Evolutionary conservation across 2,329 filamentous ascomycete genomes (phyloP).

Genomic region (Colletotrichum kahawae): DNA sequence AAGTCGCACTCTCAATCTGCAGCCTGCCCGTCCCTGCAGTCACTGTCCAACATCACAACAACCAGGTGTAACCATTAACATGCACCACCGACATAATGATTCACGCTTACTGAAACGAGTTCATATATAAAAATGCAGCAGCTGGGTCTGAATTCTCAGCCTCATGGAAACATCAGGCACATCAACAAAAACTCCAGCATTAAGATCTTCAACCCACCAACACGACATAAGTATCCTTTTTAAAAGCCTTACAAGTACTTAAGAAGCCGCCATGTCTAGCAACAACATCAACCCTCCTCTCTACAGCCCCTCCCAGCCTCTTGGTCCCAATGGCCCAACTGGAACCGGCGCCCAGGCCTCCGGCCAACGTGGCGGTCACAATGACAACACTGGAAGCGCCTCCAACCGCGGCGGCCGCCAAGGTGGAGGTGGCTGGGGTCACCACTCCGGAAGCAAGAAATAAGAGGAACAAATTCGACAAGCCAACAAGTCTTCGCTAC

Average conservation of each 20-base stretch:
- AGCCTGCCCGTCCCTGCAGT: neutral
- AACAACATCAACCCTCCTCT: neutral
- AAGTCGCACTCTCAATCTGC: neutral
- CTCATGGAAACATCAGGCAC: neutral
- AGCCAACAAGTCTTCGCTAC: neutral
- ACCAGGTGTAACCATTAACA: neutral
- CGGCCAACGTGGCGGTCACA: neutral
- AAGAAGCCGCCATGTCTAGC: neutral
- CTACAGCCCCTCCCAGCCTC: neutral
- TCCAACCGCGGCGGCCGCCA: neutral
- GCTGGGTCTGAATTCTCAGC: neutral
- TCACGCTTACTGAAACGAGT: neutral
- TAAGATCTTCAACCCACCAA: neutral
- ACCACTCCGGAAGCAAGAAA: neutral
- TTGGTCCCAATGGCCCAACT: neutral
- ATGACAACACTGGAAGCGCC: neutral
- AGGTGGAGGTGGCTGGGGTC: neutral
- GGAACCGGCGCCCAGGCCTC: neutral
- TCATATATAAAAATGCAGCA: neutral
- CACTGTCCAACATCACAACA: neutral
- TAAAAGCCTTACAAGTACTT: neutral
- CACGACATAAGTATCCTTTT: neutral
- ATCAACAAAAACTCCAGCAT: neutral
- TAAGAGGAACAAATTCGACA: neutral
- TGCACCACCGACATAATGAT: neutral